A percentile compares a stretch with the other conserved stretches of the same genome.
These are phyloP conservation scores for Gomphus bonarii DNA, from an alignment of 1,284 basidiomycete species.

Conservation along the genomic window DNA sequence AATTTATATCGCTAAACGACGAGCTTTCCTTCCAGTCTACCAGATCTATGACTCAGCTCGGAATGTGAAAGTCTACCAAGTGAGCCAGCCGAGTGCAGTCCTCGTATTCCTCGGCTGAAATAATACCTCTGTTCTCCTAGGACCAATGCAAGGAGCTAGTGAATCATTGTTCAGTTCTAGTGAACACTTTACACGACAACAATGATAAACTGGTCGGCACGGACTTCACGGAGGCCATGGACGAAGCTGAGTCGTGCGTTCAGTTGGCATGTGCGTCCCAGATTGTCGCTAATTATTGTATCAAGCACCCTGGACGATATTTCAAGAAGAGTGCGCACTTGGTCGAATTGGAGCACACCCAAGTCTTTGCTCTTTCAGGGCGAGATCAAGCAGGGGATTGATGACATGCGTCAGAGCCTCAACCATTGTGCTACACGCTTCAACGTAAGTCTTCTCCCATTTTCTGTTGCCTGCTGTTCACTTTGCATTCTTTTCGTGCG, in stretches of 20 bases:
- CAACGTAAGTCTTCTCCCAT: conserved; percentile 3
- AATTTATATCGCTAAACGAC: conserved; percentile 3
- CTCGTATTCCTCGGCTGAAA: background rate
- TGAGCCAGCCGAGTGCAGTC: conserved; percentile 16
- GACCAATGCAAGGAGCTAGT: conserved; percentile 29
- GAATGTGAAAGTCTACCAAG: conserved; percentile 29
- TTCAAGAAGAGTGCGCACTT: conserved; percentile 25
- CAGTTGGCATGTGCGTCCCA: background rate
- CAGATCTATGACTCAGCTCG: conserved; percentile 13
- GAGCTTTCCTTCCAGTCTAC: conserved; percentile 15
- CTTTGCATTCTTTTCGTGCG: background rate
- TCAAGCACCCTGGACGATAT: conserved; percentile 26
- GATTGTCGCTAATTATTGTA: background rate
- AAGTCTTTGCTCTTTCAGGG: conserved; percentile 28
- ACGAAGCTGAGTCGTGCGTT: conserved; percentile 28
- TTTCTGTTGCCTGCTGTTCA: background rate
- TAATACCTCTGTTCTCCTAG: conserved; percentile 16
- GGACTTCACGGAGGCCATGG: conserved; percentile 21
- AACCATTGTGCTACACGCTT: conserved; percentile 21
- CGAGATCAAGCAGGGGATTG: conserved; percentile 31
- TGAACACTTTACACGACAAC: conserved; percentile 25
- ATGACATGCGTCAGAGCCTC: conserved; percentile 28
- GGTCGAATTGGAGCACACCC: conserved; percentile 27
- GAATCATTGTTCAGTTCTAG: conserved; percentile 24
- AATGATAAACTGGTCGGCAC: conserved; percentile 25